Percentiles rank a stretch among this genome's conserved stretches.
Evolutionary conservation across 1,284 basidiomycete genomes (phyloP).

Genomic region (Anthracocystis panici-leucophaei): DNA sequence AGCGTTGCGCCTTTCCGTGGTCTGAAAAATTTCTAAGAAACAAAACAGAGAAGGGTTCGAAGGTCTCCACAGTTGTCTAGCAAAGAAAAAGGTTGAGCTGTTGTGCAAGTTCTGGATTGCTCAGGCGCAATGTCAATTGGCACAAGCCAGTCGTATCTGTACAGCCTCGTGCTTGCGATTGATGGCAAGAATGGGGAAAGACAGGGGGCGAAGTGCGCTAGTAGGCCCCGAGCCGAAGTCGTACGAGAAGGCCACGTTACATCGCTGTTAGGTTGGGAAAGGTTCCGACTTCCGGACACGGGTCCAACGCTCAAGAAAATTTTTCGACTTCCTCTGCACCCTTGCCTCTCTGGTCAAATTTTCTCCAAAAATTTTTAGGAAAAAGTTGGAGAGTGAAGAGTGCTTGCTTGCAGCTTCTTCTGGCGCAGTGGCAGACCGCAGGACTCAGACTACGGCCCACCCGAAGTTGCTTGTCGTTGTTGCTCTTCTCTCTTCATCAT

Average conservation of each 20-base stretch:
- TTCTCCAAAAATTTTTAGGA: slow-evolving; percentile 12
- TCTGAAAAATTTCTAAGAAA: slow-evolving; percentile 2
- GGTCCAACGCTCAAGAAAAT: slow-evolving; percentile 4
- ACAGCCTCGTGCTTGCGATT: too few relatives aligned
- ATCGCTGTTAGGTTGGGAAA: background rate
- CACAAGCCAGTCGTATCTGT: too few relatives aligned
- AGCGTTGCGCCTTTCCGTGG: background rate
- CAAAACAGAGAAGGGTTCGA: slow-evolving; percentile 9
- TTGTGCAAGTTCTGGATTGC: background rate
- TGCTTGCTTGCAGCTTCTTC: background rate
- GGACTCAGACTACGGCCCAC: too few relatives aligned
- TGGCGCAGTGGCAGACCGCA: background rate
- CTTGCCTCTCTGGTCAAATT: background rate
- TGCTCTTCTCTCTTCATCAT: slow-evolving; percentile 2
- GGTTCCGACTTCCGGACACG: slow-evolving; percentile 4
- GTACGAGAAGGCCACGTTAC: background rate
- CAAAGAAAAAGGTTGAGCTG: background rate
- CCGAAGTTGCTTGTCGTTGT: background rate
- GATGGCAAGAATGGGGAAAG: too few relatives aligned
- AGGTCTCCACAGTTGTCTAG: too few relatives aligned
- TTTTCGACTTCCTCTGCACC: slow-evolving; percentile 2
- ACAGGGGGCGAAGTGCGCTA: too few relatives aligned
- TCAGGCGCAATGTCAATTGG: too few relatives aligned
- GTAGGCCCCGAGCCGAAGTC: background rate
- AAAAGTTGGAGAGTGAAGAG: background rate